A percentile compares a stretch with the other conserved stretches of the same genome.
Evolutionary conservation across 2,329 filamentous ascomycete genomes (phyloP).

Genomic region (Aspergillus flavus): DNA sequence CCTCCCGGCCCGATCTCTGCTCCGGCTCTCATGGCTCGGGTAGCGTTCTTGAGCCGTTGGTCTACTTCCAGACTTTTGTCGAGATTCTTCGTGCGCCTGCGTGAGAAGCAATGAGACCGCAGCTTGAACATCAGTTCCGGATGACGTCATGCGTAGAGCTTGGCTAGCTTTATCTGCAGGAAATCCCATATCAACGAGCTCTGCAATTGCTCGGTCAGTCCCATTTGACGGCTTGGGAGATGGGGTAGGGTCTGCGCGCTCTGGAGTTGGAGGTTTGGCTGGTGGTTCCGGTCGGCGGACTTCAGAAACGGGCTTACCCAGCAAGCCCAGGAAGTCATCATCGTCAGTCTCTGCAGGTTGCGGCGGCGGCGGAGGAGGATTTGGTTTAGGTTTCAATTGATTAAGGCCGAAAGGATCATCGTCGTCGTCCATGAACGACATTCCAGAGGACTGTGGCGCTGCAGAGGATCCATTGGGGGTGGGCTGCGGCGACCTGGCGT

Average conservation of each 20-base stretch:
- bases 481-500: constrained; percentile 15
- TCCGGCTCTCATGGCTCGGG: constrained; percentile 25
- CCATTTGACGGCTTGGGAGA: constrained; percentile 46
- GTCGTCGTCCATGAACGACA: constrained; percentile 60
- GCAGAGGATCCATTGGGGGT: constrained; percentile 18
- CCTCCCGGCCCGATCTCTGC: constrained; percentile 27
- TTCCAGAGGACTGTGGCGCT: constrained; percentile 24
- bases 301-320: constrained; percentile 62
- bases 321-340: constrained; percentile 64
- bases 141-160: constrained; percentile 78
- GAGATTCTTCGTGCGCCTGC: constrained; percentile 83
- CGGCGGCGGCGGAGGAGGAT: constrained; percentile 43
- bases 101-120: constrained; percentile 89
- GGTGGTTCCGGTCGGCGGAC: constrained; percentile 41
- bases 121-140: constrained; percentile 77
- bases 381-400: constrained; percentile 59
- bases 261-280: constrained; percentile 18
- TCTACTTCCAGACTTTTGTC: constrained; percentile 61
- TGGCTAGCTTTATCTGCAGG: constrained; percentile 78
- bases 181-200: constrained; percentile 95
- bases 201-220: constrained; percentile 78
- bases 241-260: constrained; percentile 18
- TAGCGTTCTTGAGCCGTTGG: constrained; percentile 23
- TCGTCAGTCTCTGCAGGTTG: constrained; percentile 56
- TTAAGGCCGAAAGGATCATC: constrained; percentile 87